Percentiles rank a stretch among this genome's conserved stretches.
phyloP scores from a whole-genome alignment of 257 asterid species.

The Petunia secreta region DNA sequence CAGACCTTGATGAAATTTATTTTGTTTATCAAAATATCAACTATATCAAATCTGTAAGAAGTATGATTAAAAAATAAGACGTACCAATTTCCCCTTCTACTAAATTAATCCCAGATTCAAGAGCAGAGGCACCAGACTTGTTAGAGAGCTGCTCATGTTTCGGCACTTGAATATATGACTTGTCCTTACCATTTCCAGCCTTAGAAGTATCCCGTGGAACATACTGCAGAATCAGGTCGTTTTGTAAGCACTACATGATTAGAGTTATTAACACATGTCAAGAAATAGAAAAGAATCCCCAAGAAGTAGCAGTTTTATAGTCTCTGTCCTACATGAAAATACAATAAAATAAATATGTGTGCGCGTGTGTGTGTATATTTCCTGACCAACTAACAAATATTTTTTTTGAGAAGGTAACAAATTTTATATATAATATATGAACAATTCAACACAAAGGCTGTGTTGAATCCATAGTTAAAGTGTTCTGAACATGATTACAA shows the following conservation, averaged over 20 bases:
- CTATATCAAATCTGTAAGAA: background rate
- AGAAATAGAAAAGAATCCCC: background rate
- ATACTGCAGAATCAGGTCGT: slow-evolving; percentile 52
- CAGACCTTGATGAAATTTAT: no score
- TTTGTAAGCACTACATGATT: background rate
- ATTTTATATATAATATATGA: no score
- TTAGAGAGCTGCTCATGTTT: slow-evolving; percentile 51
- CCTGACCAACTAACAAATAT: slow-evolving; percentile 12
- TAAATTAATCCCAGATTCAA: slow-evolving; percentile 29
- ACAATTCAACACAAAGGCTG: no score
- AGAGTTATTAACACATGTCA: background rate
- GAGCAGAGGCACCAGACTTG: slow-evolving; percentile 48
- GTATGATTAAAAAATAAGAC: slow-evolving; percentile 7
- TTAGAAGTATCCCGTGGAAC: slow-evolving; percentile 65
- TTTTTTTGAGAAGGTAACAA: background rate
- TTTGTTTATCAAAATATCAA: no score
- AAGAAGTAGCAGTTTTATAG: background rate
- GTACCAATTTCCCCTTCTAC: slow-evolving; percentile 62
- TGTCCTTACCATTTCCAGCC: slow-evolving; percentile 57
- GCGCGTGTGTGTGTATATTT: background rate
- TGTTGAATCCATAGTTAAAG: no score
- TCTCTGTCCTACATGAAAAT: background rate
- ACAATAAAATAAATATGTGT: background rate
- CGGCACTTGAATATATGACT: slow-evolving; percentile 45
- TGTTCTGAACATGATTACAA: no score